Conservation (phyloP, 805 yeast genomes). For the Sungouiella blattae region DNA sequence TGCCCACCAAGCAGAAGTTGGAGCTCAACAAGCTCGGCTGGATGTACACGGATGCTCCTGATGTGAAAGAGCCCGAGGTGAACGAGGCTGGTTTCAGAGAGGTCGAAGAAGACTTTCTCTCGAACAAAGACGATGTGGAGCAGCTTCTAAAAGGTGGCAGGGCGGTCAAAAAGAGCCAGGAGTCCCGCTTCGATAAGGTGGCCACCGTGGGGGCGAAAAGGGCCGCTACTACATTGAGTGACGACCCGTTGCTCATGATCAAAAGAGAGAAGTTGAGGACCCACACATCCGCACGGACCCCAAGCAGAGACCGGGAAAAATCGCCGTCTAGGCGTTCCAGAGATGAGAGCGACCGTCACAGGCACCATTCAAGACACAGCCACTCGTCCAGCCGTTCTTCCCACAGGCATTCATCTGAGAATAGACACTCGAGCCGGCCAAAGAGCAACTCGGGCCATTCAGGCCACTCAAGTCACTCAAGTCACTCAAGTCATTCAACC, state of each 20-base stretch:
- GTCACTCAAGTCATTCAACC: no score
- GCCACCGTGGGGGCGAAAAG: conserved; percentile 19
- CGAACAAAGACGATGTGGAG: conserved; percentile 40
- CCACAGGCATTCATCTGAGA: no score
- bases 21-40: conserved; percentile 60
- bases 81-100: conserved; percentile 38
- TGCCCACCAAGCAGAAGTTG: conserved; percentile 31
- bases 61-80: conserved; percentile 19
- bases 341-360: neutral
- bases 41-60: conserved; percentile 71
- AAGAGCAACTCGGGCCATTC: no score
- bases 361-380: neutral
- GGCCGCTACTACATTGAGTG: conserved; percentile 22
- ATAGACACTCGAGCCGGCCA: no score
- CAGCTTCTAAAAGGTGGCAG: conserved; percentile 53
- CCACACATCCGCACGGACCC: conserved; percentile 1
- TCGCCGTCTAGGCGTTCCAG: neutral
- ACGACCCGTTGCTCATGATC: conserved; percentile 53
- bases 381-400: no score
- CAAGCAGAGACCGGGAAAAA: conserved; percentile 1
- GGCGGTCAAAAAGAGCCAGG: conserved; percentile 31
- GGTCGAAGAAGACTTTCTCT: conserved; percentile 23
- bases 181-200: conserved; percentile 23
- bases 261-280: conserved; percentile 24
- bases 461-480: no score